A percentile compares a stretch with the other conserved stretches of the same genome.
Evolutionary conservation across 768 basidiomycete species (phyloP).

Genomic region (Clathrus columnatus): DNA sequence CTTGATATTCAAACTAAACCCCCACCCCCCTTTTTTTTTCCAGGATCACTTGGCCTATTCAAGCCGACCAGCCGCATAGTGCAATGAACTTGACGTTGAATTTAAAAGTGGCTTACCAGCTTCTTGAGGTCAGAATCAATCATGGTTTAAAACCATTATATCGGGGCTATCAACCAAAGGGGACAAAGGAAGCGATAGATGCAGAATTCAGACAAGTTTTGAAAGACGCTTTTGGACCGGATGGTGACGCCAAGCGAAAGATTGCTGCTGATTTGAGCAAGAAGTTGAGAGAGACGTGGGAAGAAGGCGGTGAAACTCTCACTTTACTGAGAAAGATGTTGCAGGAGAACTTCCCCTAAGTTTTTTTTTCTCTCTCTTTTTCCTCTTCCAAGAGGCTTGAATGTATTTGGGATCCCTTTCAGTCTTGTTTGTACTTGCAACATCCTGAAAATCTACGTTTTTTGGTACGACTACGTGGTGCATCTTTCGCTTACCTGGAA

Average conservation of each 20-base stretch:
- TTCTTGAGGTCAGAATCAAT: slow-evolving; percentile 17
- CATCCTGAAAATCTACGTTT: no score
- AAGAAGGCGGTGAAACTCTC: slow-evolving; percentile 4
- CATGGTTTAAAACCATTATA: slow-evolving; percentile 13
- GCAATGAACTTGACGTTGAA: slow-evolving; percentile 15
- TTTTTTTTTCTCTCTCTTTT: no score
- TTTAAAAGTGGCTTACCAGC: slow-evolving; percentile 10
- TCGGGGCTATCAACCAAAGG: slow-evolving; percentile 15
- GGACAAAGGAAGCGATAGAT: slow-evolving; percentile 17
- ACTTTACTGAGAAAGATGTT: neutral
- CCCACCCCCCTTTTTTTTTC: no score
- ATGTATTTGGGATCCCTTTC: no score
- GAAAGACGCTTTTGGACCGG: slow-evolving; percentile 16
- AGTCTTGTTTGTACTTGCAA: no score
- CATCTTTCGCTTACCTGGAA: no score
- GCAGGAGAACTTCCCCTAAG: neutral
- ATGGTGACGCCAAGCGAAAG: slow-evolving; percentile 18
- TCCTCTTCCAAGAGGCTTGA: no score
- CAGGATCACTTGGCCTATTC: slow-evolving; percentile 21
- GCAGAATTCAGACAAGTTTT: slow-evolving; percentile 16
- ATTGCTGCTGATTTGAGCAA: slow-evolving; percentile 11
- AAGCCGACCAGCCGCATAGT: slow-evolving; percentile 19
- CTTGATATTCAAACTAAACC: no score
- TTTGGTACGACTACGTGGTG: no score
- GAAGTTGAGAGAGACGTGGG: slow-evolving; percentile 3